Evolutionary conservation across 352 stramenopile genomes (phyloP).

Genomic region (Pythium vanterpoolii): DNA sequence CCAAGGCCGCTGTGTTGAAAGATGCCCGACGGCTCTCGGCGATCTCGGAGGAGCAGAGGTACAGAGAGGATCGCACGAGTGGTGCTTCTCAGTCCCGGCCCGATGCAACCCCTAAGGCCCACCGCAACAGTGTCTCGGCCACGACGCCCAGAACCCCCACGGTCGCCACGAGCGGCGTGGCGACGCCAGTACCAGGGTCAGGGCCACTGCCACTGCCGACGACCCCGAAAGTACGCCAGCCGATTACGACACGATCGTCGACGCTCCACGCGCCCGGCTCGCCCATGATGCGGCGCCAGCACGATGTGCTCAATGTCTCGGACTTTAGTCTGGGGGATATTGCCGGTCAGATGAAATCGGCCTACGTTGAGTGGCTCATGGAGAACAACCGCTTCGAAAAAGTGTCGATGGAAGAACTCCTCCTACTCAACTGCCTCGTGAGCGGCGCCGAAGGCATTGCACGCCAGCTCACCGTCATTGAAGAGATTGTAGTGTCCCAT

Average conservation of each 20-base stretch:
- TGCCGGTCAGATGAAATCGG: constrained; percentile 61
- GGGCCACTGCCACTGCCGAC: too few relatives aligned
- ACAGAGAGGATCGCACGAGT: background rate
- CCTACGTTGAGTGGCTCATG: constrained; percentile 81
- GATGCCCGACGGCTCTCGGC: constrained; percentile 3
- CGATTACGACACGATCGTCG: background rate
- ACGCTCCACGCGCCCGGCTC: constrained; percentile 30
- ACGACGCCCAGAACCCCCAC: background rate
- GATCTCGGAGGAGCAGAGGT: constrained; percentile 11
- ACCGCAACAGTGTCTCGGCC: background rate
- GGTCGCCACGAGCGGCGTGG: too few relatives aligned
- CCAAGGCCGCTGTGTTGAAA: constrained; percentile 15
- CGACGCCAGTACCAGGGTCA: too few relatives aligned
- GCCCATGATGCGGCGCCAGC: constrained; percentile 57
- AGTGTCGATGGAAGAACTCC: constrained; percentile 76
- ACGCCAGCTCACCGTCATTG: constrained; percentile 61
- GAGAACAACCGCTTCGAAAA: constrained; percentile 69
- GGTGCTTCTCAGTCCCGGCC: background rate
- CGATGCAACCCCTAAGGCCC: too few relatives aligned
- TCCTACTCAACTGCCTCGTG: constrained; percentile 82
- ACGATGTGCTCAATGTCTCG: constrained; percentile 80
- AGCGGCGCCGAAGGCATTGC: constrained; percentile 78
- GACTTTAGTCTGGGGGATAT: constrained; percentile 76
- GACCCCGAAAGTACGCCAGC: constrained; percentile 21
- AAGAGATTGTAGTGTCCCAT: constrained; percentile 69